phyloP scores from a whole-genome alignment of 768 basidiomycete genomes.

The Trametes cinnabarina region DNA sequence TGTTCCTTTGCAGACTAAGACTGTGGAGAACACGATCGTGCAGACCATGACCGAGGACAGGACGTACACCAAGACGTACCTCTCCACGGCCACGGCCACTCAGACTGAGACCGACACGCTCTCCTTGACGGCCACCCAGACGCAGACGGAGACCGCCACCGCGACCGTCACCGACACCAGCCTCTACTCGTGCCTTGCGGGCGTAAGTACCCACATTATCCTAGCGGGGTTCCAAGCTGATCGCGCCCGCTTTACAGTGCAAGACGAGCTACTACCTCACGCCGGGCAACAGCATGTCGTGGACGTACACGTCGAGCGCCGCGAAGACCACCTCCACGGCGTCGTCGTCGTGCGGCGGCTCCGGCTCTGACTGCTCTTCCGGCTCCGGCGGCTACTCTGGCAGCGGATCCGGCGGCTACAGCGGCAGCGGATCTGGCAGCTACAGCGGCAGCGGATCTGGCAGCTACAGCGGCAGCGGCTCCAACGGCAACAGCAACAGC shows the following conservation, averaged over 20 bases:
- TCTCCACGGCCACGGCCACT: slow-evolving; percentile 46
- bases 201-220: slow-evolving; percentile 12
- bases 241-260: slow-evolving; percentile 40
- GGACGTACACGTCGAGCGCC: slow-evolving; percentile 33
- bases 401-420: background rate
- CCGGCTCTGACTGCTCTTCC: slow-evolving; percentile 1
- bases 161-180: slow-evolving; percentile 43
- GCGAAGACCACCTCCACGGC: slow-evolving; percentile 18
- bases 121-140: slow-evolving; percentile 47
- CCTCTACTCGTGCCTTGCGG: slow-evolving; percentile 12
- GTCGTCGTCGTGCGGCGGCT: slow-evolving; percentile 11
- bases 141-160: slow-evolving; percentile 46
- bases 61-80: slow-evolving; percentile 49
- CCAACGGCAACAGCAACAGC: slow-evolving; percentile 3
- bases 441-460: slow-evolving; percentile 1
- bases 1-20: slow-evolving; percentile 46
- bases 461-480: slow-evolving; percentile 6
- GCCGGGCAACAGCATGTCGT: slow-evolving; percentile 52
- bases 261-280: slow-evolving; percentile 55
- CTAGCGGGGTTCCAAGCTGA: background rate
- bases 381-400: slow-evolving; percentile 1
- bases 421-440: background rate
- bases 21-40: slow-evolving; percentile 54
- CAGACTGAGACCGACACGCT: slow-evolving; percentile 36
- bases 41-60: slow-evolving; percentile 48